These are phyloP conservation scores for Chaetothyriales sp. DNA, from an alignment of 2,329 filamentous ascomycete genomes.

Conservation along the genomic window DNA sequence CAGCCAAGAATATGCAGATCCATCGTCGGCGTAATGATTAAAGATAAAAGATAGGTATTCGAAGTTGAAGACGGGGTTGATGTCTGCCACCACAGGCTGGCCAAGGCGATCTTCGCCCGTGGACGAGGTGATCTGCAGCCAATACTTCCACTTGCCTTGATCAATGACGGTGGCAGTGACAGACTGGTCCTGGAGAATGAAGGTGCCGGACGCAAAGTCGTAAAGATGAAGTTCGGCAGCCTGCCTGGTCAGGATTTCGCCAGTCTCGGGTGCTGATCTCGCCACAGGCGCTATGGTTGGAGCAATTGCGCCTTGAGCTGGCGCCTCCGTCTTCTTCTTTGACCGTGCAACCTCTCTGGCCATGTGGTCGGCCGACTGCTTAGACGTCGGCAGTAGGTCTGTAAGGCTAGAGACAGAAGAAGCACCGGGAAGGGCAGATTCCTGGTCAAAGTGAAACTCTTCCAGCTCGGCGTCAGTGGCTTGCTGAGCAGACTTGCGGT, in stretches of 20 bases:
- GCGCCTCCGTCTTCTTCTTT: constrained; percentile 21
- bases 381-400: constrained; percentile 24
- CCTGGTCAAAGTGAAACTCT: constrained; percentile 64
- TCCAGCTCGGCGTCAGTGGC: constrained; percentile 69
- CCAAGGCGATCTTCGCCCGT: constrained; percentile 72
- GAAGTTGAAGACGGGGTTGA: constrained; percentile 98
- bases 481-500: constrained; percentile 62
- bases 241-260: constrained; percentile 62
- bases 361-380: constrained; percentile 31
- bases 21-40: constrained; percentile 84
- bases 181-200: constrained; percentile 62
- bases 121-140: constrained; percentile 67
- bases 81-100: constrained; percentile 71
- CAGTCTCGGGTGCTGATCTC: constrained; percentile 49
- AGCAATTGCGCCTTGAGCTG: constrained; percentile 23
- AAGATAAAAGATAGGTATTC: constrained; percentile 99
- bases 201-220: constrained; percentile 75
- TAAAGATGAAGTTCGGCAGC: constrained; percentile 82
- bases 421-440: constrained; percentile 46
- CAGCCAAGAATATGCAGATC: constrained; percentile 88
- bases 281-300: constrained; percentile 47
- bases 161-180: constrained; percentile 73
- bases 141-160: constrained; percentile 85
- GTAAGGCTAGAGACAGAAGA: constrained; percentile 42
- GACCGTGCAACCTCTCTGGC: constrained; percentile 32